phyloP scores from a whole-genome alignment of 306 rosid genomes.

The Acmispon strigosus region DNA sequence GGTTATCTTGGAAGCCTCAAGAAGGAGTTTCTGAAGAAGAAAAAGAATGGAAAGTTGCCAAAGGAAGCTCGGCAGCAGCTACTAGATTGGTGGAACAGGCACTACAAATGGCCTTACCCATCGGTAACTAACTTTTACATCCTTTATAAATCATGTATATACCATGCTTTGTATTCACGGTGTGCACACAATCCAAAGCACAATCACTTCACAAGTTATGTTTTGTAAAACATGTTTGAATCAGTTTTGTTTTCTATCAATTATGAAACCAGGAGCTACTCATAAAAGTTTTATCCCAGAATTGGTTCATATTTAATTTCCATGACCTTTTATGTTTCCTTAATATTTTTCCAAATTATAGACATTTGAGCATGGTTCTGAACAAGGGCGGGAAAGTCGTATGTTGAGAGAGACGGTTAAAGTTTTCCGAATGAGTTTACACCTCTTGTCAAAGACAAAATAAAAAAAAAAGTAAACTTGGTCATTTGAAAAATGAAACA shows the following conservation, averaged over 20 bases:
- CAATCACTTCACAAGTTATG: too few species aligned
- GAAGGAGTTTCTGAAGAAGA: constrained; percentile 94
- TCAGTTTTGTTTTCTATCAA: too few species aligned
- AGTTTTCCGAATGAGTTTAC: too few species aligned
- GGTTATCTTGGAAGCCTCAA: constrained; percentile 87
- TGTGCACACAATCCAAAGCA: too few species aligned
- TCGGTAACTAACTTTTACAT: constrained; percentile 57
- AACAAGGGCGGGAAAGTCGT: too few species aligned
- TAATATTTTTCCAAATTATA: neutral
- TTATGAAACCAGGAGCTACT: too few species aligned
- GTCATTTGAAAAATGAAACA: neutral
- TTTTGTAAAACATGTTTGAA: too few species aligned
- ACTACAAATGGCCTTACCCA: constrained; percentile 97
- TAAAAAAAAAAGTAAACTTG: too few species aligned
- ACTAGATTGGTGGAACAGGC: constrained; percentile 96
- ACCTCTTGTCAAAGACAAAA: too few species aligned
- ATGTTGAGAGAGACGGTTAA: too few species aligned
- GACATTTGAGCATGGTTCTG: neutral
- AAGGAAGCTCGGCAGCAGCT: constrained; percentile 92
- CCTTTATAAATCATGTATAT: constrained; percentile 29
- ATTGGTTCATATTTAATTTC: neutral
- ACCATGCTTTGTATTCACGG: too few species aligned
- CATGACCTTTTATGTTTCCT: neutral
- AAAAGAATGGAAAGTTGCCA: constrained; percentile 92
- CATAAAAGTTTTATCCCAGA: too few species aligned